Evolutionary conservation across 139 green algal genomes (phyloP), one percentile per base, ranked within the genome.

Genomic region (Marvania coccoides): DNA sequence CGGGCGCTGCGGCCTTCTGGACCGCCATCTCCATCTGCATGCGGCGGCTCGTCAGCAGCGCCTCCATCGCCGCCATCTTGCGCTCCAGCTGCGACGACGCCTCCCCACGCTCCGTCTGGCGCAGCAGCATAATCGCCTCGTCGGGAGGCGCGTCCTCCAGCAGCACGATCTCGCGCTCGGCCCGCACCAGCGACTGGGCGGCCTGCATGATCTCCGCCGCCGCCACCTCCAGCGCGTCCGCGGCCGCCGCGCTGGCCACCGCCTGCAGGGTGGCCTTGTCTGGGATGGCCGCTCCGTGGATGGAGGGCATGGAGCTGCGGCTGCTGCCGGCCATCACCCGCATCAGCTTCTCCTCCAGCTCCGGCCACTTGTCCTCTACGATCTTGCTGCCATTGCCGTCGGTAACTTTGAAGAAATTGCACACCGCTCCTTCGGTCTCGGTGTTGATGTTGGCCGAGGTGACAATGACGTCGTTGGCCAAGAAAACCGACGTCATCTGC

Each of bases 41-140:
- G 51, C 88, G 78, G 40, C 91, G 77, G 2, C 80, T 76, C 2
- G 85, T 83, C 54, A 97, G 80, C 30, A 87, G 75, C 4, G 90
- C 90, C 76, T 95, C 79, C 77, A 96, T 95, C 65, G 90, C 90
- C 2, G 87, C 75, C 85, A 97, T 92, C 60, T 81, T 83, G 40
- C 89, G 80, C 83, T 96, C 90, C 61, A 97, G 77, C 55, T 87
- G 58, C 0, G 90, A 86, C 5, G 84, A 82, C 4, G 90, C 86
- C 68, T 96, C 89, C 19, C 75, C 45, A 12, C 88, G 74, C 26
- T 76, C 62, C 23, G 65, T 34, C 58, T 69, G 55, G 60, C 53
- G 77, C 63, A 74, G 73, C 15, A 65, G 30, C 7, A 65, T 54
- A 29, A 84, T 19, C 31, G 51, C 28, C 3, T 59, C 46, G 3